Evolutionary conservation across 169 alveolate species (phyloP).

Genomic region (Plasmodium berghei): DNA sequence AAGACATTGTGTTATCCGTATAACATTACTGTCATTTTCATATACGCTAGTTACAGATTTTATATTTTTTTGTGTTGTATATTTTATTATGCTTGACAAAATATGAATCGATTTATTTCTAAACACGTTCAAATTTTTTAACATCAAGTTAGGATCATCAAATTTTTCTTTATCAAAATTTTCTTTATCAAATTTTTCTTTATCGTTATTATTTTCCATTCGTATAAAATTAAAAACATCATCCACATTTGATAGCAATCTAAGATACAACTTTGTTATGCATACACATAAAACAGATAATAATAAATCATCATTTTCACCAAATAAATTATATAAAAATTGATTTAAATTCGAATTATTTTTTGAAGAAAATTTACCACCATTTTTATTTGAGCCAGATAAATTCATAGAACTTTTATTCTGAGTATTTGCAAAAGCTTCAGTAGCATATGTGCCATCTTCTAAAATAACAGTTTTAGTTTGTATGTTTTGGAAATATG

Average conservation of each 20-base stretch:
- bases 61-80: constrained; percentile 16
- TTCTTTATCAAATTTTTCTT: neutral
- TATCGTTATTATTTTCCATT: neutral
- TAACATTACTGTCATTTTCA: constrained; percentile 68
- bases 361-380: neutral
- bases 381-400: neutral
- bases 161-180: neutral
- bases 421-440: constrained; percentile 77
- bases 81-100: constrained; percentile 42
- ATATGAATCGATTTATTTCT: constrained; percentile 52
- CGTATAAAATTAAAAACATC: constrained; percentile 39
- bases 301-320: constrained; percentile 74
- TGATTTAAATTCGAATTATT: constrained; percentile 16
- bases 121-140: constrained; percentile 4
- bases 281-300: constrained; percentile 70
- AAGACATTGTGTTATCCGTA: constrained; percentile 63
- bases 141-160: neutral
- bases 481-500: neutral
- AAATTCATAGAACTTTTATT: neutral
- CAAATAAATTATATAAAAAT: constrained; percentile 73
- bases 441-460: constrained; percentile 97
- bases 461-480: constrained; percentile 94
- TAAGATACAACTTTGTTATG: constrained; percentile 52
- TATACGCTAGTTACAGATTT: constrained; percentile 7
- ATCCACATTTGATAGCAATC: constrained; percentile 23